phyloP scores from a whole-genome alignment of 2,329 filamentous ascomycete species.

The Emergomyces pasteurianus region DNA sequence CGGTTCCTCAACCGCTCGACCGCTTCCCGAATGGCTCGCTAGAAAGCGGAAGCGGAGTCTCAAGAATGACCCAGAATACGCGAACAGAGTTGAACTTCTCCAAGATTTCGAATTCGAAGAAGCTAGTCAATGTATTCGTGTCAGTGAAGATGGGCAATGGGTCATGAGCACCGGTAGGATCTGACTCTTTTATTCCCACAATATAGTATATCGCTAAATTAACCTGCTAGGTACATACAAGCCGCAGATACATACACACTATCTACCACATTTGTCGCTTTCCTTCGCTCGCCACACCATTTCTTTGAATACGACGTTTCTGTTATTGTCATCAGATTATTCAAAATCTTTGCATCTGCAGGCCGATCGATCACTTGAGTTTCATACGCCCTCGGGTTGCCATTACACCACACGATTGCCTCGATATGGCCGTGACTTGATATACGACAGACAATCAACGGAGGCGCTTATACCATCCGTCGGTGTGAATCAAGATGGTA shows the following conservation, averaged over 20 bases:
- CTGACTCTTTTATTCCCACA: slow-evolving; percentile 5
- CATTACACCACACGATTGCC: slow-evolving; percentile 86
- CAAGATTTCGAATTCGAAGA: slow-evolving; percentile 98
- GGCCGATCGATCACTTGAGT: slow-evolving; percentile 79
- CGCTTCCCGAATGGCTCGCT: slow-evolving; percentile 90
- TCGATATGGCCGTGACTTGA: slow-evolving; percentile 78
- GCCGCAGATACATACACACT: slow-evolving; percentile 89
- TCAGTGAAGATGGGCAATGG: slow-evolving; percentile 95
- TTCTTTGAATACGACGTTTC: slow-evolving; percentile 80
- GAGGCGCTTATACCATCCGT: slow-evolving; percentile 82
- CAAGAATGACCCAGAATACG: slow-evolving; percentile 85
- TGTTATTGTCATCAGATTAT: slow-evolving; percentile 80
- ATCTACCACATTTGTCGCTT: slow-evolving; percentile 83
- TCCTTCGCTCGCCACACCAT: slow-evolving; percentile 88
- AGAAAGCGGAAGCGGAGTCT: slow-evolving; percentile 78
- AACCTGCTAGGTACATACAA: slow-evolving; percentile 50
- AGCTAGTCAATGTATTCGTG: slow-evolving; percentile 76
- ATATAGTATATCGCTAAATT: background rate
- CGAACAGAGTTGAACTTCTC: slow-evolving; percentile 83
- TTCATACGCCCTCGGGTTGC: slow-evolving; percentile 78
- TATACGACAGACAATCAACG: slow-evolving; percentile 69
- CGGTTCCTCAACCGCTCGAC: slow-evolving; percentile 74
- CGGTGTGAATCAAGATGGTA: slow-evolving; percentile 71
- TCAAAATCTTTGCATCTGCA: slow-evolving; percentile 91
- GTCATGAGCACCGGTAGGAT: slow-evolving; percentile 76